A percentile compares a stretch with the other conserved stretches of the same genome.
Evolutionary conservation across 2,329 filamentous ascomycete species (phyloP).

Genomic region (Calonectria pseudoreteaudii): DNA sequence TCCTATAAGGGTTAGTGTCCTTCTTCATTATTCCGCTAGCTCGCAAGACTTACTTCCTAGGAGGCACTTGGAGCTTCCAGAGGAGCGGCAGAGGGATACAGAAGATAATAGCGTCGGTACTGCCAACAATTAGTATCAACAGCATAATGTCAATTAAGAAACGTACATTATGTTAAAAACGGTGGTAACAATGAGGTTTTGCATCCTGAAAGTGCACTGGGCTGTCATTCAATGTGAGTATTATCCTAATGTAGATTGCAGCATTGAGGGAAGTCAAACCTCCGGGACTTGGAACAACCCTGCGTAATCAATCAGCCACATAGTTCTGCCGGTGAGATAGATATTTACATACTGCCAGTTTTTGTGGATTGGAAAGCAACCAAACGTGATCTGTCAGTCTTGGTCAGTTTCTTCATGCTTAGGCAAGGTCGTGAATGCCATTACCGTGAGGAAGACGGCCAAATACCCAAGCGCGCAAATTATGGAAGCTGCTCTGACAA

Average conservation of each 20-base stretch:
- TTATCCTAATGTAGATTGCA: too few species aligned
- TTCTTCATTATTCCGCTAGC: fast-evolving
- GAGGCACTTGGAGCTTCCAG: slow-evolving; percentile 37
- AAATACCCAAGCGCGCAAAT: slow-evolving; percentile 22
- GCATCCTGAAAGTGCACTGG: slow-evolving; percentile 31
- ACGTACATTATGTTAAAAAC: slow-evolving; percentile 39
- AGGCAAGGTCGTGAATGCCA: fast-evolving
- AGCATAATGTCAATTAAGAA: not conserved
- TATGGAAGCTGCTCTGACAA: slow-evolving; percentile 29
- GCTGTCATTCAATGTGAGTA: not conserved
- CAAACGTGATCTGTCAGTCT: slow-evolving; percentile 32
- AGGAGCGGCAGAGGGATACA: slow-evolving; percentile 35
- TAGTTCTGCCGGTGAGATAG: fast-evolving
- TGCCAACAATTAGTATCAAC: not conserved
- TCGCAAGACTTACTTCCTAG: slow-evolving; percentile 25
- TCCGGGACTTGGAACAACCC: slow-evolving; percentile 35
- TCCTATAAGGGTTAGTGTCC: slow-evolving; percentile 19
- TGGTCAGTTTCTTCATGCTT: not conserved
- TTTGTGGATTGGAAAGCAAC: slow-evolving; percentile 34
- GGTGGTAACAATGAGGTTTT: slow-evolving; percentile 36
- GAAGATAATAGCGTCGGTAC: slow-evolving; percentile 32
- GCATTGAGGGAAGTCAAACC: slow-evolving; percentile 1
- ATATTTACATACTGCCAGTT: slow-evolving; percentile 38
- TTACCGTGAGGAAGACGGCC: slow-evolving; percentile 37
- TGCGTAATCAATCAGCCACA: slow-evolving; percentile 1